Conservation (phyloP, 805 yeast genomes). For the Yamadazyma nakazawae region DNA sequence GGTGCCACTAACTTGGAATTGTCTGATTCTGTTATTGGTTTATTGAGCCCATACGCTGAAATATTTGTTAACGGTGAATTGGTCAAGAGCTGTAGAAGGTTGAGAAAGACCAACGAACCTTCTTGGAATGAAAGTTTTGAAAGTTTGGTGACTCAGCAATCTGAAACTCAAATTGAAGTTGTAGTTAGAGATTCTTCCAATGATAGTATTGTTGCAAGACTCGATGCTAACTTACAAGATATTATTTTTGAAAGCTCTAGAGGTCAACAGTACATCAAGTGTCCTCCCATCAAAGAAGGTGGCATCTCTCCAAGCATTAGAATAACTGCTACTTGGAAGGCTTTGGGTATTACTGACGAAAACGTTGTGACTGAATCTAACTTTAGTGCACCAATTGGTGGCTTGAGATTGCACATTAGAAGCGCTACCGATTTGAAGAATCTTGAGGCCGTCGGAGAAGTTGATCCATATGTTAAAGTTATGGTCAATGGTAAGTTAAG, state of each 20-base stretch:
- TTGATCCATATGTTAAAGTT: constrained; percentile 71
- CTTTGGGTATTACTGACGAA: constrained; percentile 53
- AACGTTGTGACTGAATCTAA: constrained; percentile 42
- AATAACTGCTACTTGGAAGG: constrained; percentile 66
- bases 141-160: constrained; percentile 57
- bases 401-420: constrained; percentile 56
- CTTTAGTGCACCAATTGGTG: constrained; percentile 63
- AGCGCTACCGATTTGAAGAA: constrained; percentile 50
- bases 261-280: constrained; percentile 49
- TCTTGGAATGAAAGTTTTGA: constrained; percentile 66
- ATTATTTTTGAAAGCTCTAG: constrained; percentile 46
- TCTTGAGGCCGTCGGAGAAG: constrained; percentile 64
- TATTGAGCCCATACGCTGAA: constrained; percentile 67
- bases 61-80: constrained; percentile 55
- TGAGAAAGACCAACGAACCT: constrained; percentile 70
- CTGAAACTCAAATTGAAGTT: constrained; percentile 52
- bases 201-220: constrained; percentile 51
- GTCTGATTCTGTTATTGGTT: constrained; percentile 47
- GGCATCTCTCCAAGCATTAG: constrained; percentile 46
- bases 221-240: constrained; percentile 52
- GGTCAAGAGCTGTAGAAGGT: constrained; percentile 54
- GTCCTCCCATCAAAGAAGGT: constrained; percentile 38
- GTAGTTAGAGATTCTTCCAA: constrained; percentile 60
- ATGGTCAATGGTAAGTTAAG: constrained; percentile 54
- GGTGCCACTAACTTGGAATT: constrained; percentile 58